Conservation (phyloP, 2,329 filamentous ascomycete genomes). For the Elsinoe arachidis region DNA sequence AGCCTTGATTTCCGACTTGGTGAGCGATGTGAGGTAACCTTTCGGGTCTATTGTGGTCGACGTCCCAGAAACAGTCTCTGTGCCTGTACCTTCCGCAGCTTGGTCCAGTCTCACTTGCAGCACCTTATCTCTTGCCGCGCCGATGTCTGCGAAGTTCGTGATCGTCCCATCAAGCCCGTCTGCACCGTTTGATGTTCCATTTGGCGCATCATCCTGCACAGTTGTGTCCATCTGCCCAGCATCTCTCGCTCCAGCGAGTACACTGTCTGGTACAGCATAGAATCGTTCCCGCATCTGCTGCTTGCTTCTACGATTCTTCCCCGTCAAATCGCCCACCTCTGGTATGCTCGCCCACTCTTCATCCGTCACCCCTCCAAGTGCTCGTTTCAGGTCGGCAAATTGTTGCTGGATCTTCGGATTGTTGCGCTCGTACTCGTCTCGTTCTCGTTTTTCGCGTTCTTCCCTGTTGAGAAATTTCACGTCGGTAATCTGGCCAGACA, state of each 20-base stretch:
- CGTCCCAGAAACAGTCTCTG: constrained; percentile 64
- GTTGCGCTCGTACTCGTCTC: constrained; percentile 89
- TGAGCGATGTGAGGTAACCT: constrained; percentile 88
- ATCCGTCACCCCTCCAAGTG: constrained; percentile 77
- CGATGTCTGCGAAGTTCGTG: constrained; percentile 97
- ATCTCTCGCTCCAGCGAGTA: constrained; percentile 77
- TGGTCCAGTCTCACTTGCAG: constrained; percentile 89
- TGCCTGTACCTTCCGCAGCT: constrained; percentile 63
- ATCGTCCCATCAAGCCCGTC: constrained; percentile 67
- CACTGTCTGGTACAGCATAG: constrained; percentile 94
- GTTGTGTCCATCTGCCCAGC: constrained; percentile 77
- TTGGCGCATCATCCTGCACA: constrained; percentile 64
- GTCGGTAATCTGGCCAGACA: constrained; percentile 73
- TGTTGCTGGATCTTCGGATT: constrained; percentile 98
- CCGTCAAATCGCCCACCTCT: constrained; percentile 92
- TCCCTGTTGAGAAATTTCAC: constrained; percentile 63
- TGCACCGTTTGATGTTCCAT: constrained; percentile 35
- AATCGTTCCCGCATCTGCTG: constrained; percentile 70
- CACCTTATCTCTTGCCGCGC: constrained; percentile 91
- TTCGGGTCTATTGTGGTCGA: constrained; percentile 89
- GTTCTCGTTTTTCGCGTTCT: constrained; percentile 83
- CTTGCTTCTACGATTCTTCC: constrained; percentile 79
- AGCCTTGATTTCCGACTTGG: constrained; percentile 69
- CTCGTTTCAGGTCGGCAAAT: constrained; percentile 91
- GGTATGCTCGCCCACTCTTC: constrained; percentile 95